Percentiles rank a stretch among this genome's conserved stretches.
phyloP scores from a whole-genome alignment of 2,329 filamentous ascomycete species.

The Hawksworthiomyces lignivorus region DNA sequence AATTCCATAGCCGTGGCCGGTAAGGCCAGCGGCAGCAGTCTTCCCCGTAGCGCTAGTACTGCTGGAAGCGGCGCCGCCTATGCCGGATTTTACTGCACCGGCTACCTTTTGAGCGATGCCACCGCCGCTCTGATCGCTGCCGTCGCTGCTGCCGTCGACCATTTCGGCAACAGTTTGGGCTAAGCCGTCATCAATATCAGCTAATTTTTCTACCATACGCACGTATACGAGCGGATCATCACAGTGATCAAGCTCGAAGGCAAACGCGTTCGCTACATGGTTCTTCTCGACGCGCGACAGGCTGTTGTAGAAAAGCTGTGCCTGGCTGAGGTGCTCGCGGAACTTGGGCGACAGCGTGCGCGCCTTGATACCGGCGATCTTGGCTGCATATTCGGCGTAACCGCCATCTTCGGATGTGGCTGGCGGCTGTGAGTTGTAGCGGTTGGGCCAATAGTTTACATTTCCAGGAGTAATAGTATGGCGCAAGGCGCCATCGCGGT shows the following conservation, averaged over 20 bases:
- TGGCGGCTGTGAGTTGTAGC: slow-evolving; percentile 56
- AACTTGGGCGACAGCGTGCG: slow-evolving; percentile 66
- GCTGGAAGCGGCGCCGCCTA: no score
- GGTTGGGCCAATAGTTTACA: slow-evolving; percentile 76
- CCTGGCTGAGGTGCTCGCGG: slow-evolving; percentile 68
- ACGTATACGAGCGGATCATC: slow-evolving; percentile 72
- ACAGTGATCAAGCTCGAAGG: slow-evolving; percentile 73
- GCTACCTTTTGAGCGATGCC: slow-evolving; percentile 40
- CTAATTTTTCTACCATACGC: slow-evolving; percentile 57
- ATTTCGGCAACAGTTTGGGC: slow-evolving; percentile 55
- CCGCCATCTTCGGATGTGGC: slow-evolving; percentile 54
- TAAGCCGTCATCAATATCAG: slow-evolving; percentile 64
- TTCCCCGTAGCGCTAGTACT: no score
- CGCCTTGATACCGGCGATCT: slow-evolving; percentile 61
- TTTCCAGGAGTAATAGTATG: slow-evolving; percentile 67
- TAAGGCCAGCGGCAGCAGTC: no score
- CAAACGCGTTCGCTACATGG: slow-evolving; percentile 53
- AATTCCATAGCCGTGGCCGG: no score
- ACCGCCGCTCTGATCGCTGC: no score
- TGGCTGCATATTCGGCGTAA: slow-evolving; percentile 61
- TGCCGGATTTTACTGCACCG: slow-evolving; percentile 37
- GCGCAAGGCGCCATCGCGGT: slow-evolving; percentile 65
- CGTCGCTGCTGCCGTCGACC: no score
- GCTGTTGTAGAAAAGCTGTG: slow-evolving; percentile 78
- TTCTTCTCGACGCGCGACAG: slow-evolving; percentile 57